Percentiles rank a stretch among this genome's conserved stretches.
Evolutionary conservation across 768 basidiomycete species (phyloP).

Genomic region (Phlegmacium glaucopus): DNA sequence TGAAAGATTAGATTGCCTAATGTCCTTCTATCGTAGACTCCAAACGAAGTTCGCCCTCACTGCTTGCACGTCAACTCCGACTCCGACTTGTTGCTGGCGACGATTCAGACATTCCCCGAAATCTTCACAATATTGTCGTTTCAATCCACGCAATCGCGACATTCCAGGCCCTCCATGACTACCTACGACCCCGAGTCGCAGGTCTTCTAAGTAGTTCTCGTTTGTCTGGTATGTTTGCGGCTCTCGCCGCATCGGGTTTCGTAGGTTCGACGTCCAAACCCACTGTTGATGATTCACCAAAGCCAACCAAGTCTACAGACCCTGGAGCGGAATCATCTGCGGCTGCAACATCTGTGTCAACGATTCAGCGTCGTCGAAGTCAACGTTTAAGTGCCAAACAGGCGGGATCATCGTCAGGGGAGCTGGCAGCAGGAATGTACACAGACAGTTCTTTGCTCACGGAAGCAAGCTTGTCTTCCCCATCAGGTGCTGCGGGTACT

Average conservation of each 20-base stretch:
- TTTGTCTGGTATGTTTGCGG: constrained; percentile 88
- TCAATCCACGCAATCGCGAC: constrained; percentile 99
- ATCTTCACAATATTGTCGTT: constrained; percentile 86
- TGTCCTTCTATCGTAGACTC: constrained; percentile 51
- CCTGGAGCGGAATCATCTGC: constrained; percentile 28
- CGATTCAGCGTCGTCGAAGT: constrained; percentile 69
- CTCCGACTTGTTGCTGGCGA: constrained; percentile 88
- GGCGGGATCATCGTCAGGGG: constrained; percentile 16
- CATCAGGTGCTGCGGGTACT: constrained; percentile 5
- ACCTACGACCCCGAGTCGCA: constrained; percentile 85
- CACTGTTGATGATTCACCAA: constrained; percentile 31
- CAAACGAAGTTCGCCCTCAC: constrained; percentile 84
- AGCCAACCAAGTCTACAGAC: constrained; percentile 25
- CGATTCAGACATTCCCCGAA: constrained; percentile 83
- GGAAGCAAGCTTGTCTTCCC: constrained; percentile 1
- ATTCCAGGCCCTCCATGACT: constrained; percentile 95
- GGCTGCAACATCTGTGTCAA: constrained; percentile 31
- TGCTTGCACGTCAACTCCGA: constrained; percentile 90
- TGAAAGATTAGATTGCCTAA: too few relatives aligned
- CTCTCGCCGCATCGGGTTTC: constrained; percentile 76
- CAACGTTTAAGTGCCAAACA: constrained; percentile 73
- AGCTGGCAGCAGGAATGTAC: constrained; percentile 10
- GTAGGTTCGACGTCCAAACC: constrained; percentile 44
- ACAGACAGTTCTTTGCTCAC: constrained; percentile 3
- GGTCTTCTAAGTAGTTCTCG: constrained; percentile 66